Evolutionary conservation across 768 basidiomycete genomes (phyloP).

Genomic region (Lactarius hengduanensis): DNA sequence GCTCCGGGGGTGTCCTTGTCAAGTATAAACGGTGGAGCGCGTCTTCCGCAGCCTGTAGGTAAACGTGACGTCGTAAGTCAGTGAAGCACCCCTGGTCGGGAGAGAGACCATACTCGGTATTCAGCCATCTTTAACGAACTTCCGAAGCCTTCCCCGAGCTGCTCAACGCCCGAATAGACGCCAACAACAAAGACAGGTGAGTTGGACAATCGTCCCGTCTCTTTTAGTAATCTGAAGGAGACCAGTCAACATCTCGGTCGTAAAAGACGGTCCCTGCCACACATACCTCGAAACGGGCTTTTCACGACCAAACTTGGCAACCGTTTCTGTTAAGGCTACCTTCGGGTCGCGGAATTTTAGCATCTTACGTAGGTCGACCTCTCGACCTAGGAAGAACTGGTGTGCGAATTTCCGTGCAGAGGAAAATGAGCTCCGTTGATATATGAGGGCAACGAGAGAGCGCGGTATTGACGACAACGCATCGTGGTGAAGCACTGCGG

Average conservation of each 20-base stretch:
- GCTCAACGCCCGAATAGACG: slow-evolving; percentile 76
- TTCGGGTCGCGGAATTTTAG: slow-evolving; percentile 85
- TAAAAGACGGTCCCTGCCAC: background rate
- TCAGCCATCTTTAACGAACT: slow-evolving; percentile 94
- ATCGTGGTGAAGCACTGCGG: slow-evolving; percentile 70
- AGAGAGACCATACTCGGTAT: slow-evolving; percentile 57
- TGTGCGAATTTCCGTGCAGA: slow-evolving; percentile 89
- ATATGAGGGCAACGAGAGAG: slow-evolving; percentile 83
- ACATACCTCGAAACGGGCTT: slow-evolving; percentile 67
- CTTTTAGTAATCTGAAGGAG: slow-evolving; percentile 70
- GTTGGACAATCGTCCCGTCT: slow-evolving; percentile 88
- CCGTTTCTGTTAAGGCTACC: slow-evolving; percentile 68
- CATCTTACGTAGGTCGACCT: slow-evolving; percentile 75
- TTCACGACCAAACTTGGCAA: slow-evolving; percentile 65
- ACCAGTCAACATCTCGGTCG: slow-evolving; percentile 10
- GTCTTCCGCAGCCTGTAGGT: slow-evolving; percentile 75
- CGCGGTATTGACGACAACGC: slow-evolving; percentile 87
- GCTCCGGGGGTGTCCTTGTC: slow-evolving; percentile 68
- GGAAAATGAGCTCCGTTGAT: slow-evolving; percentile 80
- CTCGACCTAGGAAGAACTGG: slow-evolving; percentile 82
- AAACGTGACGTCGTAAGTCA: slow-evolving; percentile 17
- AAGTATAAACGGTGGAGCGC: slow-evolving; percentile 80
- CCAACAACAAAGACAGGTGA: slow-evolving; percentile 97
- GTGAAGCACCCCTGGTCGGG: slow-evolving; percentile 10
- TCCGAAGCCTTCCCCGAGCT: slow-evolving; percentile 95